These are phyloP conservation scores for Kodamaea fungicola DNA, from an alignment of 1,139 yeast species.

Conservation along the genomic window DNA sequence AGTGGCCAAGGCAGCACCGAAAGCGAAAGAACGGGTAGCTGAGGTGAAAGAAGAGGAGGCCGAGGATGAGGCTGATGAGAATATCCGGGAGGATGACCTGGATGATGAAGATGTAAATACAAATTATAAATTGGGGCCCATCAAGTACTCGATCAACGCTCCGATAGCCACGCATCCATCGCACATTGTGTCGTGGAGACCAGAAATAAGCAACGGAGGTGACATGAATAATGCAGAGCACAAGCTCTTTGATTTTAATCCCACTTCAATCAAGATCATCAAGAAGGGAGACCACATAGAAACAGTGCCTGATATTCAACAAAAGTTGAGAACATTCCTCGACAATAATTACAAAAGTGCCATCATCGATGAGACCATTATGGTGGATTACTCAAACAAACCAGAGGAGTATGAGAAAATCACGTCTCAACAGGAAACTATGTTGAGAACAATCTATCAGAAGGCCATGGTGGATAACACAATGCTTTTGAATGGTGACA, in stretches of 20 bases:
- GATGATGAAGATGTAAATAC: conserved; percentile 13
- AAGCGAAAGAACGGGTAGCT: not conserved
- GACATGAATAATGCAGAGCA: conserved; percentile 43
- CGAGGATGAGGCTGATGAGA: conserved; percentile 6
- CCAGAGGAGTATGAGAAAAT: conserved; percentile 33
- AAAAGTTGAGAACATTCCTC: conserved; percentile 53
- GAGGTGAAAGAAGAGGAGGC: conserved; percentile 11
- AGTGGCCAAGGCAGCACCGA: not conserved
- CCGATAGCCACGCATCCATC: conserved; percentile 76
- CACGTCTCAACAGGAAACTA: conserved; percentile 28
- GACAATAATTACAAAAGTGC: conserved; percentile 43
- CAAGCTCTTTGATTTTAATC: conserved; percentile 26
- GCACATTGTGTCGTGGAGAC: conserved; percentile 65
- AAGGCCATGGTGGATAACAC: conserved; percentile 35
- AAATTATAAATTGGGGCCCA: conserved; percentile 23
- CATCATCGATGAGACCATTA: conserved; percentile 37
- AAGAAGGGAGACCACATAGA: conserved; percentile 15
- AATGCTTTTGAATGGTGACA: conserved; percentile 41
- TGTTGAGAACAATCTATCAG: conserved; percentile 27
- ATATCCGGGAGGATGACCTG: conserved; percentile 11
- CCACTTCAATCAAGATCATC: conserved; percentile 27
- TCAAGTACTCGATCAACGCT: conserved; percentile 51
- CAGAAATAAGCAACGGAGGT: conserved; percentile 38
- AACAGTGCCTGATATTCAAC: conserved; percentile 28
- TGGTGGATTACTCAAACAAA: conserved; percentile 29